Evolutionary conservation across 164 flowering plant species (phyloP).

Genomic region (Houttuynia cordata): DNA sequence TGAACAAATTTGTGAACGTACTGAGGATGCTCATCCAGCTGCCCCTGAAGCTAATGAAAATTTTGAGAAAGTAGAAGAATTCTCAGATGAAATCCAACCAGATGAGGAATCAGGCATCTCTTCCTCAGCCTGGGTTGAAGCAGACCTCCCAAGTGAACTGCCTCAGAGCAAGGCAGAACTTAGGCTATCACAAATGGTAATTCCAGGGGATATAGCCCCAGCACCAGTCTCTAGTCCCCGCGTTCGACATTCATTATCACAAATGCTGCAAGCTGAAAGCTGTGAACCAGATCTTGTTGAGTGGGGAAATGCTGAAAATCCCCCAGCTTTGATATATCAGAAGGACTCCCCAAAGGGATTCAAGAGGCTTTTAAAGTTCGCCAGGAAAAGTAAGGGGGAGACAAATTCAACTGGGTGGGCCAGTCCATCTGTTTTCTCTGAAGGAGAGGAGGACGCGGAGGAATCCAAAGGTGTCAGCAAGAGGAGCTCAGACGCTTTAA

Average conservation of each 20-base stretch:
- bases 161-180: constrained; percentile 12
- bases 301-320: constrained; percentile 90
- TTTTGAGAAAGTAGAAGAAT: constrained; percentile 14
- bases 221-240: constrained; percentile 38
- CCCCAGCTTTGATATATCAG: constrained; percentile 54
- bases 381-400: constrained; percentile 68
- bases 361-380: constrained; percentile 83
- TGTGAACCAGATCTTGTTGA: constrained; percentile 57
- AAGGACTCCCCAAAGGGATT: constrained; percentile 85
- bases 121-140: constrained; percentile 69
- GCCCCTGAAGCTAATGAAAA: constrained; percentile 17
- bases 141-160: constrained; percentile 27
- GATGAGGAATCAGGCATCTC: constrained; percentile 55
- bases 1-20: constrained; percentile 18
- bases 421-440: constrained; percentile 62
- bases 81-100: constrained; percentile 18
- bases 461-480: constrained; percentile 37
- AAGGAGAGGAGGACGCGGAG: constrained; percentile 78
- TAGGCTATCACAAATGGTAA: constrained; percentile 5
- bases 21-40: constrained; percentile 19
- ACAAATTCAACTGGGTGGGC: constrained; percentile 53
- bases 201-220: constrained; percentile 23
- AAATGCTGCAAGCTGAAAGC: constrained; percentile 82
- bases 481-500: constrained; percentile 45
- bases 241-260: constrained; percentile 79